Percentiles rank a stretch among this genome's conserved stretches.
Conservation (phyloP, 148 eudicot genomes). For the Heliosperma pusillum region DNA sequence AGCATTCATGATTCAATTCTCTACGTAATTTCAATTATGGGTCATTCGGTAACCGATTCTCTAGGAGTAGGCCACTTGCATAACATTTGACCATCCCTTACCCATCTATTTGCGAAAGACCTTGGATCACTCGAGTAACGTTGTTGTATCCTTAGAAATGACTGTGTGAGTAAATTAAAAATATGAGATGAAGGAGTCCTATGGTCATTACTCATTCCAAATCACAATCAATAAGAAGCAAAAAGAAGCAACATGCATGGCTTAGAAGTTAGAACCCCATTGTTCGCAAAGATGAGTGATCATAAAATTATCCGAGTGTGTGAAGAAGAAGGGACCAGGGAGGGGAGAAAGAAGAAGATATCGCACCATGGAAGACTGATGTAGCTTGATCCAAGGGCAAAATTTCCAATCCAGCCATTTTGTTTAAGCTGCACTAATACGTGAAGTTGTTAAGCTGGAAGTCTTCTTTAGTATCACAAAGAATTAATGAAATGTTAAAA, state of each 20-base stretch:
- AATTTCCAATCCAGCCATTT: constrained; percentile 97
- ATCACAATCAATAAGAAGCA: neutral
- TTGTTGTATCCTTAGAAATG: no score
- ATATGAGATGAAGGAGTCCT: neutral
- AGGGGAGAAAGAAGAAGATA: constrained; percentile 16
- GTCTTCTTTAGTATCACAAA: constrained; percentile 8
- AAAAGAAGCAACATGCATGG: neutral
- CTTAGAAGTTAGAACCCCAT: neutral
- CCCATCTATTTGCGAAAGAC: no score
- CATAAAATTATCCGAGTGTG: neutral
- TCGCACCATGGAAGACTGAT: constrained; percentile 88
- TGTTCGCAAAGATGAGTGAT: neutral
- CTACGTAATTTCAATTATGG: no score
- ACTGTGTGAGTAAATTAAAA: no score
- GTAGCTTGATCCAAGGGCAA: constrained; percentile 95
- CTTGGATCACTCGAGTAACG: no score
- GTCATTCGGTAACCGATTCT: no score
- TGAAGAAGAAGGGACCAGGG: neutral
- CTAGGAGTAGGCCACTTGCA: no score
- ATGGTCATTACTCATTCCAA: neutral
- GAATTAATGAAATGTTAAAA: constrained; percentile 10
- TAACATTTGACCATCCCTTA: no score
- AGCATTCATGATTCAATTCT: no score
- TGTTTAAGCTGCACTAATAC: constrained; percentile 77
- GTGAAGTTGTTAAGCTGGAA: constrained; percentile 9